These are phyloP conservation scores for Candolleomyces eurysporus DNA, from an alignment of 768 basidiomycete genomes.

Conservation along the genomic window DNA sequence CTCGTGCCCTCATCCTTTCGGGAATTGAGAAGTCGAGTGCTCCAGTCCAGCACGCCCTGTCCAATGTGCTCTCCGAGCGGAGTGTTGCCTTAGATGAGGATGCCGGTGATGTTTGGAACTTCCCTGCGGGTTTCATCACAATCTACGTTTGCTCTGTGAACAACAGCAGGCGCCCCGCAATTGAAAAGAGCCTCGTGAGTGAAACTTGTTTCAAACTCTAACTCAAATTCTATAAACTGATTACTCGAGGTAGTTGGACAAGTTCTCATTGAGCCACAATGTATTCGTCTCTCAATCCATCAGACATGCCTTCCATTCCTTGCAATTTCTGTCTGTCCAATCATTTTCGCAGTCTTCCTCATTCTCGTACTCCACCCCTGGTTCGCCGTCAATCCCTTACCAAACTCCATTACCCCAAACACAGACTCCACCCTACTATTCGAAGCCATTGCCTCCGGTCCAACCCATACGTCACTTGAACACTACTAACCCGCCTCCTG, in stretches of 20 bases:
- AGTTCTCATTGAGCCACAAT: conserved; percentile 74
- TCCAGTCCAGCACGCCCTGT: conserved; percentile 56
- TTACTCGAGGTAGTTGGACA: conserved; percentile 58
- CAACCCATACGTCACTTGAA: conserved; percentile 18
- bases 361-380: conserved; percentile 29
- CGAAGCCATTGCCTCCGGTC: conserved; percentile 28
- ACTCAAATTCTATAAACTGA: conserved; percentile 1
- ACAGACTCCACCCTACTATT: conserved; percentile 24
- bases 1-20: conserved; percentile 64
- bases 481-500: conserved; percentile 12
- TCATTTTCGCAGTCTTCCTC: conserved; percentile 9
- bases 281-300: conserved; percentile 47
- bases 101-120: conserved; percentile 44
- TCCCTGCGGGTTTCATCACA: conserved; percentile 69
- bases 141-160: conserved; percentile 72
- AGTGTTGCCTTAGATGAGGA: conserved; percentile 44
- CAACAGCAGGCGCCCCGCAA: conserved; percentile 59
- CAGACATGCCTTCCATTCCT: conserved; percentile 32
- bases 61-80: conserved; percentile 49
- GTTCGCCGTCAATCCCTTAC: conserved; percentile 22
- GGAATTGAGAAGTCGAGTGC: conserved; percentile 63
- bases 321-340: conserved; percentile 26
- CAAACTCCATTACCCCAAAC: conserved; percentile 22
- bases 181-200: conserved; percentile 66
- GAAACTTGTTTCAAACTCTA: neutral